Conservation (phyloP, 1,284 basidiomycete species). For the Sporisorium iseilematis-ciliati region DNA sequence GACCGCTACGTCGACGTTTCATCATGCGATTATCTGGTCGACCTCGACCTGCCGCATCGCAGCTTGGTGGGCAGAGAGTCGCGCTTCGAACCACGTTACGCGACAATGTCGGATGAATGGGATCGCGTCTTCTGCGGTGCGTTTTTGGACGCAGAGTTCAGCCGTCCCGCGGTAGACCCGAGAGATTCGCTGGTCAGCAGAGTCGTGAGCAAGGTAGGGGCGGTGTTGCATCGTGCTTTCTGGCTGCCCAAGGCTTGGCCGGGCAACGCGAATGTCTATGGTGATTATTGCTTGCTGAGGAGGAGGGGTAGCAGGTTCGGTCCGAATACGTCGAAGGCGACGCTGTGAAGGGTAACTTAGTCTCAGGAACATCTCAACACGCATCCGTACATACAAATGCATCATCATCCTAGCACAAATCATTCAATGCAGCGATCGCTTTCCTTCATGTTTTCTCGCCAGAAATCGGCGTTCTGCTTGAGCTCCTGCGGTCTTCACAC, state of each 20-base stretch:
- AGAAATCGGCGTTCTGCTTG: background rate
- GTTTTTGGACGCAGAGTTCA: constrained; percentile 62
- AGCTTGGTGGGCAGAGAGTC: constrained; percentile 23
- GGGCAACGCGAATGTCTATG: constrained; percentile 50
- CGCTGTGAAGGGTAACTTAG: background rate
- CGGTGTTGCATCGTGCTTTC: constrained; percentile 53
- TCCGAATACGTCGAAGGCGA: background rate
- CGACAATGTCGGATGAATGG: constrained; percentile 38
- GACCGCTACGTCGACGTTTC: constrained; percentile 79
- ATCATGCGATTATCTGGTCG: constrained; percentile 65
- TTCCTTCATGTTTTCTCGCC: too few species aligned
- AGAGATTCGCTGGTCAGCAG: constrained; percentile 10
- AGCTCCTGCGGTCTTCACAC: background rate
- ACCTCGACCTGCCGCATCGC: constrained; percentile 55
- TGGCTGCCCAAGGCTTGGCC: constrained; percentile 57
- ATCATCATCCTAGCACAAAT: background rate
- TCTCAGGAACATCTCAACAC: background rate
- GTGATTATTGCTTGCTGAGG: constrained; percentile 61
- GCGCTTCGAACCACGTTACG: constrained; percentile 53
- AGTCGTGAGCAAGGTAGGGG: constrained; percentile 11
- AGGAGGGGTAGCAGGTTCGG: constrained; percentile 26
- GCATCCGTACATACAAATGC: background rate
- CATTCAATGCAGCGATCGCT: too few species aligned
- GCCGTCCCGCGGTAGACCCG: constrained; percentile 29
- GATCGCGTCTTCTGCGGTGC: constrained; percentile 50